Evolutionary conservation across 2,329 filamentous ascomycete genomes (phyloP).

Genomic region (Fusarium sp.): DNA sequence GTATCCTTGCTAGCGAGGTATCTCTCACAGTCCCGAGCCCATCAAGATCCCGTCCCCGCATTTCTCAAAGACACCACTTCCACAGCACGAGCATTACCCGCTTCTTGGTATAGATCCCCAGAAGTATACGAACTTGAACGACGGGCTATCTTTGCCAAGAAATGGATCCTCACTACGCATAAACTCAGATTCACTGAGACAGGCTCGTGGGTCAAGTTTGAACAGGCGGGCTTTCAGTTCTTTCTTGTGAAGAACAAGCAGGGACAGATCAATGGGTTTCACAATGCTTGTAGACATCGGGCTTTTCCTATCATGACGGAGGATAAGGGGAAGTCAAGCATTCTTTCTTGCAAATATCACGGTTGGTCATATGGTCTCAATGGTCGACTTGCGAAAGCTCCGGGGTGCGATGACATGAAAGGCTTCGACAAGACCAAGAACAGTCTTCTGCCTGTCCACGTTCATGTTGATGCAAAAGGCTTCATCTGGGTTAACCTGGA

Average conservation of each 20-base stretch:
- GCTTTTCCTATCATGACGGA: constrained; percentile 64
- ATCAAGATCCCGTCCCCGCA: neutral
- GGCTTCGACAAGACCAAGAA: constrained; percentile 64
- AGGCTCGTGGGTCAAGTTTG: constrained; percentile 63
- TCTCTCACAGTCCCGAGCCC: constrained; percentile 1
- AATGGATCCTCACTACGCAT: constrained; percentile 65
- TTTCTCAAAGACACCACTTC: neutral
- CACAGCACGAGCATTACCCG: constrained; percentile 51
- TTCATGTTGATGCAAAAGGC: constrained; percentile 58
- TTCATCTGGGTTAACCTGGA: constrained; percentile 68
- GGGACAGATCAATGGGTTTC: constrained; percentile 63
- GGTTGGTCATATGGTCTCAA: constrained; percentile 66
- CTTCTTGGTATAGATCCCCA: constrained; percentile 57
- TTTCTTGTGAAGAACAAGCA: constrained; percentile 58
- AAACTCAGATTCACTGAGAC: constrained; percentile 56
- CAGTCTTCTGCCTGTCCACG: constrained; percentile 57
- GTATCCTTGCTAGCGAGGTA: constrained; percentile 45
- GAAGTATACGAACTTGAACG: constrained; percentile 63
- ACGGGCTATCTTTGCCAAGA: constrained; percentile 62
- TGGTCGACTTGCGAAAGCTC: constrained; percentile 66
- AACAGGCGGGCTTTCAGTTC: constrained; percentile 63
- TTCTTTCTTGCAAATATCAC: constrained; percentile 68
- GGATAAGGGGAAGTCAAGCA: constrained; percentile 57
- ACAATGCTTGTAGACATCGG: constrained; percentile 67
- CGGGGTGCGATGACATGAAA: constrained; percentile 62